Evolutionary conservation across 2,329 filamentous ascomycete species (phyloP).

Genomic region (Penicillium sp.): DNA sequence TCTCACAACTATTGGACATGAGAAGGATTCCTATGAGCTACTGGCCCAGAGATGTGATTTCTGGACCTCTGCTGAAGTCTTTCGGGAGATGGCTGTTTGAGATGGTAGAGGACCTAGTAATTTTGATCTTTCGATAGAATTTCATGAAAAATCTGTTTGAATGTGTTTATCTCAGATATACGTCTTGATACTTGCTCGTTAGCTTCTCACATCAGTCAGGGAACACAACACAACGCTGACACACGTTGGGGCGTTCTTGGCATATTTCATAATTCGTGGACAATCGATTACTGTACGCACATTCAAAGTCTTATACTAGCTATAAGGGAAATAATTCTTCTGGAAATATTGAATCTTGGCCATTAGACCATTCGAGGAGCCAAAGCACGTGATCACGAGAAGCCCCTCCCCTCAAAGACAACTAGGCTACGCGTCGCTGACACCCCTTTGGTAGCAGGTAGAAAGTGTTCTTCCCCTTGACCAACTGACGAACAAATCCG

Average conservation of each 20-base stretch:
- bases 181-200: no score
- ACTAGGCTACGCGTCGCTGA: neutral
- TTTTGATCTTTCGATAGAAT: neutral
- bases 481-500: no score
- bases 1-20: neutral
- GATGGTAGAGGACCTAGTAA: neutral
- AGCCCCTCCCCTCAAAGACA: neutral
- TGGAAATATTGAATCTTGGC: neutral
- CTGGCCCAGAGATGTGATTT: constrained; percentile 10
- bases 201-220: no score
- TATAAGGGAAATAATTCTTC: neutral
- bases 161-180: no score
- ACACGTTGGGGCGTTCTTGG: no score
- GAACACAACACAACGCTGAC: no score
- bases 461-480: neutral
- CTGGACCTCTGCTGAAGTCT: constrained; percentile 9
- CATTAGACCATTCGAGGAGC: neutral
- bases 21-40: constrained; percentile 2
- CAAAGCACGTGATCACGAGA: neutral
- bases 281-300: neutral
- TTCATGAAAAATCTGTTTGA: no score
- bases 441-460: neutral
- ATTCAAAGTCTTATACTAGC: neutral
- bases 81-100: constrained; percentile 7
- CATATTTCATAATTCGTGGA: neutral